Base-by-base conservation (phyloP, 495 filamentous ascomycete genomes). In the Bryoglossum gracile region DNA sequence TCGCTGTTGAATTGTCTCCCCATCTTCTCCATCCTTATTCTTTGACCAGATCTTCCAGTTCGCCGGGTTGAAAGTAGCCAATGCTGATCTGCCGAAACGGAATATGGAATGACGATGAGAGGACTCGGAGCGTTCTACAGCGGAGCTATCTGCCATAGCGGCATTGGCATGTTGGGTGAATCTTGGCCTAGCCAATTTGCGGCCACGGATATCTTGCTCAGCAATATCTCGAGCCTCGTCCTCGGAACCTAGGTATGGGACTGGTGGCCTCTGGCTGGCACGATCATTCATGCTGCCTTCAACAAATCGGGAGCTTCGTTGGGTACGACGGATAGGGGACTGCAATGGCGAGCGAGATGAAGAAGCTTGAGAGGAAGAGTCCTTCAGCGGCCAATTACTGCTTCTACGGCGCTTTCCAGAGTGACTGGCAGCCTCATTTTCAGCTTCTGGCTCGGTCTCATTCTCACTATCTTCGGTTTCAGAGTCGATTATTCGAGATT, bases 211-310 rank as follows among this genome's bases (percentile, higher is more conserved):
- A n/a, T 35, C 39, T 8, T 48, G 18, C 13, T 36, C 34, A 1
- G 42, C 46, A 24, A 26, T 25, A 30, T 55, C 45, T 11, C 23
- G 21, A 8, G 52, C 17, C 8, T 44, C 28, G 40, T 73, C 67
- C 8, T 70, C 69, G 6, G 76, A 71, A 6, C 69, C 76, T 25
- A 82, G 62, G 57, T 79, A 87, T 34, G 77, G 71, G 24, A 68
- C 64, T 8, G 85, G 85, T 30, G 85, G 85, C 54, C 69, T 77
- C 48, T 82, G 72, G 52, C 82, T 87, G 14, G 75, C 71, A 48
- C 82, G 77, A 61, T 89, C 84, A 59, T 80, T 84, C 84, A 89
- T 88, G 46, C 75, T 84, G 2, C 81, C 85, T 56, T 89, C 85
- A 3, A 82, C 63, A 57, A 89, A 89, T 23, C 76, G 70, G 8